Conservation (phyloP, 108 stramenopile species). For the Aurantiochytrium sp. region DNA sequence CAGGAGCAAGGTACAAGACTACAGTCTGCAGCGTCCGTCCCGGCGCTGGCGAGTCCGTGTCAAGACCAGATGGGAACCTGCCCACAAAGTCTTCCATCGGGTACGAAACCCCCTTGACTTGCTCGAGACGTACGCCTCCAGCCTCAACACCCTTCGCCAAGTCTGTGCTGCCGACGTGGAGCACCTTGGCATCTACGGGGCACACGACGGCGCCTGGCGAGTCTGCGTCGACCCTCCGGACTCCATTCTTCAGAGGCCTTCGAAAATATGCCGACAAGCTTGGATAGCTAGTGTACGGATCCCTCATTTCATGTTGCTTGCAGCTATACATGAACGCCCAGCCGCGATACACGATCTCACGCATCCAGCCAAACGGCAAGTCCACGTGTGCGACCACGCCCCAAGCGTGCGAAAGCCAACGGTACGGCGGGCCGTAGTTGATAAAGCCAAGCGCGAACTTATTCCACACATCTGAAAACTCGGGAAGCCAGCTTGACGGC, state of each 20-base stretch:
- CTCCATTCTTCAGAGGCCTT: neutral
- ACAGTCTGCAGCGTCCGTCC: neutral
- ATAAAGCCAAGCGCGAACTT: neutral
- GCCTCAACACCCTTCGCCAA: neutral
- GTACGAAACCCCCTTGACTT: neutral
- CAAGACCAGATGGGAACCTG: neutral
- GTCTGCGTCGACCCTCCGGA: constrained; percentile 2
- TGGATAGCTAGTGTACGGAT: neutral
- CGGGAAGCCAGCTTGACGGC: neutral
- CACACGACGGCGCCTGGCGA: neutral
- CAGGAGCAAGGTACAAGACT: neutral
- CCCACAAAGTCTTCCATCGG: neutral
- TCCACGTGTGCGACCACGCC: neutral
- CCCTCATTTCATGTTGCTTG: neutral
- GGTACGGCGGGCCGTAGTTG: neutral
- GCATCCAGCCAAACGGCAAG: neutral
- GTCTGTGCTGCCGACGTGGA: neutral
- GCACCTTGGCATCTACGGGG: constrained; percentile 9
- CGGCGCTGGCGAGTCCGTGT: neutral
- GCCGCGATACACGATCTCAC: neutral
- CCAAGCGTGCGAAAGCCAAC: neutral
- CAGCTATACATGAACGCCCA: neutral
- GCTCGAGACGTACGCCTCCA: neutral
- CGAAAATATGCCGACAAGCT: neutral
- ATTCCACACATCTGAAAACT: neutral